Evolutionary conservation across 106 monocot species (phyloP).

Genomic region (Acanthochlamys bracteata): DNA sequence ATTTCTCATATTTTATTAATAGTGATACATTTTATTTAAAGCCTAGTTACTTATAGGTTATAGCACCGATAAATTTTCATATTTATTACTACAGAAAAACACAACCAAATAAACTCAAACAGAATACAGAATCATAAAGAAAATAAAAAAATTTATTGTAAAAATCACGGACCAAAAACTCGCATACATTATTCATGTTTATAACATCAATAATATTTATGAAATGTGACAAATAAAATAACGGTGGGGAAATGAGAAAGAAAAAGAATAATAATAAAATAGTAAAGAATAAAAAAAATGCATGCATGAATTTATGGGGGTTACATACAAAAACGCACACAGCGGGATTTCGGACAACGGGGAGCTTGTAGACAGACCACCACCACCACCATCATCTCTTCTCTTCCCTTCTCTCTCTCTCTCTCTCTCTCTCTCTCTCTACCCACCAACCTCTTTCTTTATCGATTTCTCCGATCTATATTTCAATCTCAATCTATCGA

Average conservation of each 20-base stretch:
- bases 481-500: neutral
- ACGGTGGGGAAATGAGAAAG: neutral
- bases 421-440: conserved; percentile 1
- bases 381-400: neutral
- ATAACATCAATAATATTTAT: too few species aligned
- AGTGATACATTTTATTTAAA: too few species aligned
- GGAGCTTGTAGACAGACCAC: conserved; percentile 5
- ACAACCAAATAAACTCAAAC: too few species aligned
- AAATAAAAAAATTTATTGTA: neutral
- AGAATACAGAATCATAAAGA: too few species aligned
- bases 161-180: too few species aligned
- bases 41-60: too few species aligned
- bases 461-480: neutral
- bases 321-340: neutral
- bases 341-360: conserved; percentile 3
- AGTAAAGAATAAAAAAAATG: too few species aligned
- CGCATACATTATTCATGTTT: neutral
- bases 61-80: too few species aligned
- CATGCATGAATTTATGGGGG: conserved; percentile 12
- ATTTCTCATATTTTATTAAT: too few species aligned
- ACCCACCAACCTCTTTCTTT: neutral
- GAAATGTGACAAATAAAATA: conserved; percentile 6
- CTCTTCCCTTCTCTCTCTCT: neutral
- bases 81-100: too few species aligned
- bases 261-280: neutral